Evolutionary conservation across 1,284 basidiomycete species (phyloP), one percentile per base, ranked within the genome.

Genomic region (Tylopilus sp.): DNA sequence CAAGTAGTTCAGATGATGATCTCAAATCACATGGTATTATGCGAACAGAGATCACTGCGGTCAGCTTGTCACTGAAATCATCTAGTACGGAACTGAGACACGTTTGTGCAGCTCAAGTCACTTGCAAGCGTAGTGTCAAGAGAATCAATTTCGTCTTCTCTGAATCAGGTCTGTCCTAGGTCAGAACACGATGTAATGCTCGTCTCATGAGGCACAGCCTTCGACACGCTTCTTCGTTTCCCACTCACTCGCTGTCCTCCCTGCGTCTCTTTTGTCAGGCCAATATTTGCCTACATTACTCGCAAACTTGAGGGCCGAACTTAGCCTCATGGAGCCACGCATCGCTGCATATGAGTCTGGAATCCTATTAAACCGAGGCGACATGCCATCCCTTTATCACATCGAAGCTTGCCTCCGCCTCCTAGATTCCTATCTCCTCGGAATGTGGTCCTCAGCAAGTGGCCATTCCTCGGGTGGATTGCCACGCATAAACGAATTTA

Each of bases 391-490:
- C n/a, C 58, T 82, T 33, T 65, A 70, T 16, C 76, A 76, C 56
- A 66, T 82, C 11, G 74, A 78, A 52, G 71, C 79, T 29, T 79
- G 82, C 53, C 70, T 90, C 19, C 71, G 70, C 13, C 66, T 89
- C 2, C 56, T 89, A 8, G 87, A 89, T 55, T 68, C 73, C 1
- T 82, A 75, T 58, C 70, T 89, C 1, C 66, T 88, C 10, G 74
- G 73, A 2, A 74, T 75, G 44, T 85, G 82, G 81, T 63, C 60
- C 8, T 34, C 48, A 4, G 13, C 58, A 13, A 64, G 56, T 6
- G 46, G 51, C 21, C 19, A 4, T 15, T 19, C 49, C 4, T 31
- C 53, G 10, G 41, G 34, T 38, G 37, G 21, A 46, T 38, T 63
- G 13, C 44, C 60, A 0, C 58, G 45, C 29, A 35, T 37, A 23